Base-by-base conservation (phyloP, 345 rosid species). In the Conringia planisiliqua region DNA sequence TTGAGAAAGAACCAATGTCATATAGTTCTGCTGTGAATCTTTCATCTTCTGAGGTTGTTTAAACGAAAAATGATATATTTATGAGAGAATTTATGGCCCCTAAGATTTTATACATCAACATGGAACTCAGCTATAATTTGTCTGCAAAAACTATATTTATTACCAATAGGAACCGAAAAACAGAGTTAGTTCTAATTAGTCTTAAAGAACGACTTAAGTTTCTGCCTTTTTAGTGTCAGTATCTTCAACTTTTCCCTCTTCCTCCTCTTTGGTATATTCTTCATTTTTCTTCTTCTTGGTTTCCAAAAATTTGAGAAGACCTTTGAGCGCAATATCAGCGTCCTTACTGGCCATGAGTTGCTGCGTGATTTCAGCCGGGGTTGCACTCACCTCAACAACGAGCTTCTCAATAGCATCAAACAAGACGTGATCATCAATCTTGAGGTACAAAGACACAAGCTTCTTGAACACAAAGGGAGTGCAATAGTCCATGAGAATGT, bases 371-470 rank as follows among this genome's bases (percentile, higher is more conserved):
- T 76, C 75, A 1, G 75, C 70, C 0, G 79, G 79, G 42, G 79
- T 69, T 30, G 18, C 36, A 17, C 10, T 24, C 30, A 54, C 75
- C 7, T 62, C 69, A 10, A 60, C n/a, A 14, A 69, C 36, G 0
- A 76, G 70, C 36, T 62, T 68, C 54, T 62, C 75, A 51, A 76
- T 43, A 7, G 79, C 56, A 26, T 44, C 58, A 51, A 69, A 69
- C 22, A 76, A 27, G 3, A 12, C 48, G 12, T 76, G 79, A 2
- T 68, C 70, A 18, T 69, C 39, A 1, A 3, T 35, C 43, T 62
- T 69, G 22, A 68, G 70, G 63, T 76, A 76, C 57, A 62, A 1
- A 60, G 75, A 14, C n/a, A 44, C 79, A 43, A 76, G 75, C 55
- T 76, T 76, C 20, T 51, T 60, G 70, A 76, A 69, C 30, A 61